A percentile compares a stretch with the other conserved stretches of the same genome.
Evolutionary conservation across 2,329 filamentous ascomycete genomes (phyloP).

Genomic region (Aspergillus luchuensis): DNA sequence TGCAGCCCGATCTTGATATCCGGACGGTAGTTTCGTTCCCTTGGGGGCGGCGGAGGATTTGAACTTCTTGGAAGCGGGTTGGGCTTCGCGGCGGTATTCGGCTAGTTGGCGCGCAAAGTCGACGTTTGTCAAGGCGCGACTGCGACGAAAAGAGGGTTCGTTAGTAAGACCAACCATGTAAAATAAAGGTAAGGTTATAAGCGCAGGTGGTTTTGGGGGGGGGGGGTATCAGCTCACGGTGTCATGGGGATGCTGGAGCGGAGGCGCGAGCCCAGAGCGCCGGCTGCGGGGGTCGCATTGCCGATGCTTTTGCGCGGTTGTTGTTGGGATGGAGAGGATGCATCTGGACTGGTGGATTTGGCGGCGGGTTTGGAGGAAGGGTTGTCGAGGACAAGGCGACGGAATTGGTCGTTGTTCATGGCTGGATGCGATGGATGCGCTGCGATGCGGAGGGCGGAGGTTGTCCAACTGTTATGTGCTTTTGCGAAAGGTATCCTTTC

Average conservation of each 20-base stretch:
- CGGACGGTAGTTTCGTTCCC: slow-evolving; percentile 74
- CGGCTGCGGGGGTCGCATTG: slow-evolving; percentile 52
- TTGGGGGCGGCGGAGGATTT: slow-evolving; percentile 75
- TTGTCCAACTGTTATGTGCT: too few species aligned
- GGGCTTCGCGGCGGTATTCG: slow-evolving; percentile 63
- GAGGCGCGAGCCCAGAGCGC: slow-evolving; percentile 72
- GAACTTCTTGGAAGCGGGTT: slow-evolving; percentile 70
- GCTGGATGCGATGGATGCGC: slow-evolving; percentile 3
- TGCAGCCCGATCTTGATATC: slow-evolving; percentile 81
- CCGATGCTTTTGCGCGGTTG: slow-evolving; percentile 29
- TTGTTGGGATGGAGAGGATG: slow-evolving; percentile 16
- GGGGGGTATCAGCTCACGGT: slow-evolving; percentile 63
- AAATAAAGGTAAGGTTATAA: neutral
- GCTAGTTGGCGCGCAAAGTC: slow-evolving; percentile 85
- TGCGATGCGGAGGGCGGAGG: neutral
- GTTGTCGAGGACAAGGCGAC: slow-evolving; percentile 68
- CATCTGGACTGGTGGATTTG: slow-evolving; percentile 11
- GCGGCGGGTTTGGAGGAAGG: slow-evolving; percentile 31
- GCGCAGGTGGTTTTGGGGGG: neutral
- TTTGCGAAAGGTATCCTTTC: too few species aligned
- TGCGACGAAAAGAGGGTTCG: slow-evolving; percentile 33
- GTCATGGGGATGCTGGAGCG: slow-evolving; percentile 90
- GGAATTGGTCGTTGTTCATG: slow-evolving; percentile 98
- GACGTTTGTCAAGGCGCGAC: slow-evolving; percentile 65
- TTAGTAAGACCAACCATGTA: slow-evolving; percentile 13